Evolutionary conservation across 2,329 filamentous ascomycete genomes (phyloP), one percentile per base, ranked within the genome.

Genomic region (Fusarium beomiforme): DNA sequence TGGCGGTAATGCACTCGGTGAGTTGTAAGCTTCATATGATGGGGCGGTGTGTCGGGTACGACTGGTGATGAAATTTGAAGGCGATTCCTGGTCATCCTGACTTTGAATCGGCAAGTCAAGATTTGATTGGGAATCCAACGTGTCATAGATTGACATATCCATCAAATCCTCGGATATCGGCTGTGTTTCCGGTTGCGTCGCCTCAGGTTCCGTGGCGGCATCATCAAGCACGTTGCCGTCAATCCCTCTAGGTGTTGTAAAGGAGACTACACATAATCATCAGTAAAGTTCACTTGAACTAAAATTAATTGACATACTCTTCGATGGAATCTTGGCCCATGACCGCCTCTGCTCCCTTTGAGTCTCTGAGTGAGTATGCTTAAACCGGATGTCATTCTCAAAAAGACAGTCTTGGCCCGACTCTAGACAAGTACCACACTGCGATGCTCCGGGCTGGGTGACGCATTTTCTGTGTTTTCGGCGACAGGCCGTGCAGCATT

Each of bases 361-460:
- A 0, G 0, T 2, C 4, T 42, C 31, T 36, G 43, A 6, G 0
- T 47, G 43, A 23, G 3, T 47, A 24, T 64, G 49, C n/a, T 64
- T 64, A 34, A 64, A 64, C 2, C 59, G 59, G 56, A 64, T 47
- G 17, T 36, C 59, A 31, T 41, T 64, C 8, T 64, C 61, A 21
- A 64, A 64, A 0, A 9, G 34, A 16, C 61, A 64, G 0, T 64
- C 33, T 12, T 56, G 33, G 1, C 59, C 59, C 0, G 59, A 55
- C 29, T 64, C 61, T 13, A 64, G 33, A 8, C 61, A 64, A 1
- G 59, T 43, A 3, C 59, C 59, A 11, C 61, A 64, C 9, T 47
- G 26, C 0, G 47, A 47, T 0, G 61, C 41, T 0, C 61, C 47
- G 0, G 59, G 41, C 1, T 56, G 47, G 0, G 49, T 41, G 7